These are phyloP conservation scores for Penicillium lividum DNA, from an alignment of 495 filamentous ascomycete species.

Conservation along the genomic window DNA sequence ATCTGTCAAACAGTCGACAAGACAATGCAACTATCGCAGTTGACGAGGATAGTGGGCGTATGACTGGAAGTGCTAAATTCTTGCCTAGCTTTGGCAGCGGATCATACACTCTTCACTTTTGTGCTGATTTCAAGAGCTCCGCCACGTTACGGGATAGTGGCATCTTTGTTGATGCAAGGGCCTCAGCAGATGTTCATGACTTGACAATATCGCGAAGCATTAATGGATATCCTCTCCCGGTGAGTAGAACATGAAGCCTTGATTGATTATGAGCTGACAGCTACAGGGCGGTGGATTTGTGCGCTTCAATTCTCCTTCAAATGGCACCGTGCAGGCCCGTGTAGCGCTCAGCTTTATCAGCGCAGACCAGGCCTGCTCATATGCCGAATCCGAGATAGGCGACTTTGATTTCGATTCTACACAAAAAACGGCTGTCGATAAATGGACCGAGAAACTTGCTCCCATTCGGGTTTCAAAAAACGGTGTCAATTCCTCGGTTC, in stretches of 20 bases:
- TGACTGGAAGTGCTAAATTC: constrained; percentile 68
- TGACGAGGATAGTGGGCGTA: constrained; percentile 59
- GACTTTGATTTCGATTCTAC: constrained; percentile 46
- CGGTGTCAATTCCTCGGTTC: constrained; percentile 56
- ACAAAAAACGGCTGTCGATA: constrained; percentile 42
- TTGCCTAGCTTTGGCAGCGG: constrained; percentile 66
- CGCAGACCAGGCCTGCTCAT: constrained; percentile 59
- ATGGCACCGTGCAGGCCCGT: constrained; percentile 54
- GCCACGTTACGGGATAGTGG: constrained; percentile 42
- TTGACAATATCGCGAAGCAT: constrained; percentile 67
- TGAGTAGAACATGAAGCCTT: constrained; percentile 16
- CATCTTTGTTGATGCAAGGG: constrained; percentile 45
- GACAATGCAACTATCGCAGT: constrained; percentile 63
- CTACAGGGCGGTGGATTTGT: constrained; percentile 63
- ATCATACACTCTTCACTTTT: constrained; percentile 66
- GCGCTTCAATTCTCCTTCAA: constrained; percentile 48
- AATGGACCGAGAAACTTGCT: constrained; percentile 58
- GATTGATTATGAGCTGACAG: constrained; percentile 1
- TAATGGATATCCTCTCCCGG: constrained; percentile 69
- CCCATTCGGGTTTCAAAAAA: constrained; percentile 46
- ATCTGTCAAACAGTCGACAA: constrained; percentile 66
- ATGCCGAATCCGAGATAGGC: constrained; percentile 62
- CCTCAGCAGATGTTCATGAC: constrained; percentile 47
- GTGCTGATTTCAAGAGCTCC: constrained; percentile 62
- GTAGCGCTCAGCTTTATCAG: constrained; percentile 76